These are phyloP conservation scores for Sclerotinia glacialis DNA, from an alignment of 2,329 filamentous ascomycete species.

Conservation along the genomic window DNA sequence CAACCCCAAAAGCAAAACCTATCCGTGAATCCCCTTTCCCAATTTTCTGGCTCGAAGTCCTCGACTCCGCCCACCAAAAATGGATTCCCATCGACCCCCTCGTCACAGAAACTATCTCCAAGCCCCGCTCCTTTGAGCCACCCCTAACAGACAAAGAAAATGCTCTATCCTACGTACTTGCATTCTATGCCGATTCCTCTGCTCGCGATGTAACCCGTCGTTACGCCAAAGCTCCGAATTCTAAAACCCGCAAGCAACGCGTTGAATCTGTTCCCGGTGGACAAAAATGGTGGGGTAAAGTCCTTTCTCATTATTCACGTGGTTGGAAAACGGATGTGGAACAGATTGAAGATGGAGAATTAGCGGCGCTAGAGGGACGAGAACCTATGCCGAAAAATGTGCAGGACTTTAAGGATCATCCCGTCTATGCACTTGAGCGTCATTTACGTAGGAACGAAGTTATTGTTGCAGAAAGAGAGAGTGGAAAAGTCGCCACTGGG, in stretches of 20 bases:
- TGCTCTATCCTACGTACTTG: conserved; percentile 76
- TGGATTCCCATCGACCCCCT: conserved; percentile 88
- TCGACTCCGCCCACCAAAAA: conserved; percentile 81
- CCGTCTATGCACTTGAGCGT: conserved; percentile 77
- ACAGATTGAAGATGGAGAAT: conserved; percentile 76
- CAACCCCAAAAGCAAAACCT: conserved; percentile 41
- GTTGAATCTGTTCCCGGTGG: conserved; percentile 61
- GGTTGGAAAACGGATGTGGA: conserved; percentile 61
- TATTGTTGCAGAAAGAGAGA: conserved; percentile 63
- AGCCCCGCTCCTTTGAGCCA: conserved; percentile 75
- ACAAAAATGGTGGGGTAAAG: conserved; percentile 53
- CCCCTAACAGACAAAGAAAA: conserved; percentile 76
- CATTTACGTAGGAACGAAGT: conserved; percentile 84
- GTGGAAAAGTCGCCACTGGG: conserved; percentile 75
- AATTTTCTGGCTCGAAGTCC: conserved; percentile 91
- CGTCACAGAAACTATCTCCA: conserved; percentile 76
- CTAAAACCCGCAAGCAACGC: conserved; percentile 80
- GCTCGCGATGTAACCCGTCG: conserved; percentile 83
- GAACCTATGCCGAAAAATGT: conserved; percentile 87
- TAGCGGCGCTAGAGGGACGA: conserved; percentile 65
- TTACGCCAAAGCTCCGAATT: conserved; percentile 84
- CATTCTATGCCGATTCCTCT: conserved; percentile 75
- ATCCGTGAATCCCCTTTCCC: conserved; percentile 73
- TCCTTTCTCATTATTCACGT: conserved; percentile 49
- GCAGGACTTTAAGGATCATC: conserved; percentile 83